Percentiles rank a stretch among this genome's conserved stretches.
phyloP scores from a whole-genome alignment of 2,329 filamentous ascomycete genomes.

The Scopulariopsis brevicaulis region DNA sequence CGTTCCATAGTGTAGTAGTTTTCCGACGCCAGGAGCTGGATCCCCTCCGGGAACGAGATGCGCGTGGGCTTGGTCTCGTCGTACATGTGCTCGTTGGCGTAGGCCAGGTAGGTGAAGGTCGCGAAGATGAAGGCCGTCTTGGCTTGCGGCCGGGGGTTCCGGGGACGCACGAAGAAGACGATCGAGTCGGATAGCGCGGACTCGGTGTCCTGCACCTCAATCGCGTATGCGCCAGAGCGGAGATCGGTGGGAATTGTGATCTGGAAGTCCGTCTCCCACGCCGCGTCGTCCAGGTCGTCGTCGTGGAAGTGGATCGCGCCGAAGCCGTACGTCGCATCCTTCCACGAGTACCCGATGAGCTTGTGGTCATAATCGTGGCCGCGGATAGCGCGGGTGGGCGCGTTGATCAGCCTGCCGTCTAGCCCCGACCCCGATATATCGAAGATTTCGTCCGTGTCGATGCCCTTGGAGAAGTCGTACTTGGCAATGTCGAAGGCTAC shows the following conservation, averaged over 20 bases:
- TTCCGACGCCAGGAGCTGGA: slow-evolving; percentile 8
- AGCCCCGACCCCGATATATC: slow-evolving; percentile 14
- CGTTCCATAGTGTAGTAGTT: slow-evolving; percentile 11
- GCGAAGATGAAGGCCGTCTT: slow-evolving; percentile 17
- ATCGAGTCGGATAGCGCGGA: slow-evolving; percentile 13
- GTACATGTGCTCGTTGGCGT: slow-evolving; percentile 24
- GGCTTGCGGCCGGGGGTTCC: slow-evolving; percentile 6
- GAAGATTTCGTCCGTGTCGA: slow-evolving; percentile 12
- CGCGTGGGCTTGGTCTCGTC: slow-evolving; percentile 15
- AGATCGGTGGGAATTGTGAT: slow-evolving; percentile 11
- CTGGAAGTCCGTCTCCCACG: slow-evolving; percentile 18
- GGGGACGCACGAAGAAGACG: slow-evolving; percentile 20
- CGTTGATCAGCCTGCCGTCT: slow-evolving; percentile 18
- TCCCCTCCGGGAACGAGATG: slow-evolving; percentile 12
- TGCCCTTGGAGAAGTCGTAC: slow-evolving; percentile 13
- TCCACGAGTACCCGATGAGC: slow-evolving; percentile 16
- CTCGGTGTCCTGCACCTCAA: slow-evolving; percentile 12
- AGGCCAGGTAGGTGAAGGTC: slow-evolving; percentile 24
- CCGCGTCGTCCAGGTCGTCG: slow-evolving; percentile 23
- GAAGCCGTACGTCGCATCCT: slow-evolving; percentile 17
- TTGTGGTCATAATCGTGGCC: slow-evolving; percentile 19
- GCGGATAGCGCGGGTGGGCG: slow-evolving; percentile 18
- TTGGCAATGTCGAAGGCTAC: slow-evolving; percentile 4
- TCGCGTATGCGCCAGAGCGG: slow-evolving; percentile 16
- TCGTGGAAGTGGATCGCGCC: slow-evolving; percentile 26